Percentiles rank a stretch among this genome's conserved stretches.
Conservation (phyloP, 768 basidiomycete species). For the Ramaria rubella region DNA sequence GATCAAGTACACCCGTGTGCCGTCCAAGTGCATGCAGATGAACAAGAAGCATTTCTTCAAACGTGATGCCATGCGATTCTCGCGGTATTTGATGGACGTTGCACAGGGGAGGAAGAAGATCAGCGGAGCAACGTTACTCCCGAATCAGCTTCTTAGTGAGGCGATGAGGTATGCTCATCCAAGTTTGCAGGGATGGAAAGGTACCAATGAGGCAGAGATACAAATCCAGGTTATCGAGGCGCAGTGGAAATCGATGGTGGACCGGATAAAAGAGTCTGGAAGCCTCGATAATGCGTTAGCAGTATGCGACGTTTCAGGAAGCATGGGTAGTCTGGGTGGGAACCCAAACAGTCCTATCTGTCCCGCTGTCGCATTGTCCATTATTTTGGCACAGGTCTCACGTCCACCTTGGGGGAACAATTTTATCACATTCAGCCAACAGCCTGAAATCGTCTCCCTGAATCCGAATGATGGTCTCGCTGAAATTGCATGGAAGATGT, state of each 20-base stretch:
- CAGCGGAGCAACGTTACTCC: constrained; percentile 61
- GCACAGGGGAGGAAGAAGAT: constrained; percentile 49
- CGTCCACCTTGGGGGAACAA: constrained; percentile 56
- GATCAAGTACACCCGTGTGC: constrained; percentile 52
- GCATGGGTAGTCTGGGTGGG: constrained; percentile 44
- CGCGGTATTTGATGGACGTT: constrained; percentile 49
- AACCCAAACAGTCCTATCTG: constrained; percentile 38
- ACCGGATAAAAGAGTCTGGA: constrained; percentile 45
- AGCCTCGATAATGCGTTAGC: constrained; percentile 57
- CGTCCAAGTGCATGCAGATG: constrained; percentile 55
- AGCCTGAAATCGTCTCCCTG: constrained; percentile 44
- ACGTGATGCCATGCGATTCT: constrained; percentile 56
- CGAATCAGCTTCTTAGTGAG: constrained; percentile 51
- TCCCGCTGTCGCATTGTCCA: constrained; percentile 58
- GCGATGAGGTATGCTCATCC: constrained; percentile 21
- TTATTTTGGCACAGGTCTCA: constrained; percentile 56
- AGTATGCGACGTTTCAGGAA: constrained; percentile 68
- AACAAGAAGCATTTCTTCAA: constrained; percentile 48
- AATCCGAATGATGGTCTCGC: constrained; percentile 35
- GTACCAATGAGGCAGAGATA: no score
- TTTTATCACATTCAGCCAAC: constrained; percentile 62
- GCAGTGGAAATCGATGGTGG: constrained; percentile 61
- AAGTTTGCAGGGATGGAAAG: constrained; percentile 21
- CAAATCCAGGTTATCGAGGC: constrained; percentile 47
- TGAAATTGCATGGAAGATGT: constrained; percentile 35